Percentiles rank a stretch among this genome's conserved stretches.
phyloP scores from a whole-genome alignment of 768 basidiomycete species.

The Collybia nuda region DNA sequence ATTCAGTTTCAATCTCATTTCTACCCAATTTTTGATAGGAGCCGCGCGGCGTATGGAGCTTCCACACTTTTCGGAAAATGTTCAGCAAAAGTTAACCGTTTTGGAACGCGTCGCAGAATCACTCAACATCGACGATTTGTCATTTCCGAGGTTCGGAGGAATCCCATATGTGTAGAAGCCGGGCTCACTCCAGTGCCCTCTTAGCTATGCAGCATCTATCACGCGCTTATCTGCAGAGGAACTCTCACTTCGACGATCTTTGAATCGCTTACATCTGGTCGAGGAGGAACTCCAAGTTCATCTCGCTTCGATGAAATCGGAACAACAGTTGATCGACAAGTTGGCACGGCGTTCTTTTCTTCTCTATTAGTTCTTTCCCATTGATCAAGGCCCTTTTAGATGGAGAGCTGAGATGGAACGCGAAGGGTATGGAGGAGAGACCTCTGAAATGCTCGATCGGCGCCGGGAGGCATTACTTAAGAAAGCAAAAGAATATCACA shows the following conservation, averaged over 20 bases:
- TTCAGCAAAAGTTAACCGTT: constrained; percentile 19
- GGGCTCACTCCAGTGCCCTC: constrained; percentile 10
- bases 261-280: constrained; percentile 29
- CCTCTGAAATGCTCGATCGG: constrained; percentile 30
- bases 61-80: constrained; percentile 19
- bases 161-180: neutral
- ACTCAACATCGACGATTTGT: constrained; percentile 33
- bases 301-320: constrained; percentile 31
- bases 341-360: constrained; percentile 15
- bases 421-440: constrained; percentile 23
- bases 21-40: too few relatives aligned
- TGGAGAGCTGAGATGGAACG: constrained; percentile 31
- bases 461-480: constrained; percentile 38
- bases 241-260: constrained; percentile 27
- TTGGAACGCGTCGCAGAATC: constrained; percentile 24
- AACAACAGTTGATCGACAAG: constrained; percentile 36
- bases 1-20: too few relatives aligned
- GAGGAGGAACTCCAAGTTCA: constrained; percentile 37
- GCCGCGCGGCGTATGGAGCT: too few relatives aligned
- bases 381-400: constrained; percentile 17
- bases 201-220: constrained; percentile 39
- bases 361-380: neutral
- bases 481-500: constrained; percentile 49
- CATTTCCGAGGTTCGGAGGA: constrained; percentile 29
- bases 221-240: constrained; percentile 28